Conservation (phyloP, 1,284 basidiomycete genomes). For the Coniferiporia weirii region DNA sequence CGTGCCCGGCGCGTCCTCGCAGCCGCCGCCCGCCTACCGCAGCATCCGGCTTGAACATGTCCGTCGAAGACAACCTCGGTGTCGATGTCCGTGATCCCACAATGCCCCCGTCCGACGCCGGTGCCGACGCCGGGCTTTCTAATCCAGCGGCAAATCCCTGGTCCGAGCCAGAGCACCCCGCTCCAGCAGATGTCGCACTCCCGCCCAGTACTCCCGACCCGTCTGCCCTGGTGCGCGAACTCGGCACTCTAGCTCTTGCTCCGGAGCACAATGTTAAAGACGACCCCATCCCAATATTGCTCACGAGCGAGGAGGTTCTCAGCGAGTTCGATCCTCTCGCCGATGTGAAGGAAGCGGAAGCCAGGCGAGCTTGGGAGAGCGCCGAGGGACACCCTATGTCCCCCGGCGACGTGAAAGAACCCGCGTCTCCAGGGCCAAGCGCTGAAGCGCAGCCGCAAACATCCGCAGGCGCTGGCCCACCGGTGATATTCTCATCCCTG, state of each 20-base stretch:
- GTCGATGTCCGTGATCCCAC: too few species aligned
- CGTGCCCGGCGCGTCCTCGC: too few species aligned
- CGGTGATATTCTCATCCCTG: conserved; percentile 20
- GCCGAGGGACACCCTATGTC: conserved; percentile 52
- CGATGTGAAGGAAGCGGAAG: conserved; percentile 48
- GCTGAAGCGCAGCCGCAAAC: conserved; percentile 1
- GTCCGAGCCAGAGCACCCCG: background rate
- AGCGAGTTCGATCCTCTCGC: conserved; percentile 64
- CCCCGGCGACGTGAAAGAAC: conserved; percentile 22
- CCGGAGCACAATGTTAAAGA: background rate
- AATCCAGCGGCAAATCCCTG: conserved; percentile 1
- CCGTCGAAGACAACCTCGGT: too few species aligned
- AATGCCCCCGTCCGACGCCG: too few species aligned
- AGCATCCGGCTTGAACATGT: too few species aligned
- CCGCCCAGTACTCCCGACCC: conserved; percentile 9
- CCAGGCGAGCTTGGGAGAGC: conserved; percentile 55
- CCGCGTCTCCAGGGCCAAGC: conserved; percentile 23
- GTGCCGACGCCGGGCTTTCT: too few species aligned
- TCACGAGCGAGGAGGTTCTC: conserved; percentile 37
- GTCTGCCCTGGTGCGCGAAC: background rate
- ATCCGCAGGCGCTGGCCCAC: conserved; percentile 8
- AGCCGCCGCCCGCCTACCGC: too few species aligned
- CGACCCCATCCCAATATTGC: background rate
- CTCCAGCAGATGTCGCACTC: background rate
- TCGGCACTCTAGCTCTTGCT: background rate